phyloP scores from a whole-genome alignment of 1,284 basidiomycete genomes.

The Stygiomarasmius scandens region DNA sequence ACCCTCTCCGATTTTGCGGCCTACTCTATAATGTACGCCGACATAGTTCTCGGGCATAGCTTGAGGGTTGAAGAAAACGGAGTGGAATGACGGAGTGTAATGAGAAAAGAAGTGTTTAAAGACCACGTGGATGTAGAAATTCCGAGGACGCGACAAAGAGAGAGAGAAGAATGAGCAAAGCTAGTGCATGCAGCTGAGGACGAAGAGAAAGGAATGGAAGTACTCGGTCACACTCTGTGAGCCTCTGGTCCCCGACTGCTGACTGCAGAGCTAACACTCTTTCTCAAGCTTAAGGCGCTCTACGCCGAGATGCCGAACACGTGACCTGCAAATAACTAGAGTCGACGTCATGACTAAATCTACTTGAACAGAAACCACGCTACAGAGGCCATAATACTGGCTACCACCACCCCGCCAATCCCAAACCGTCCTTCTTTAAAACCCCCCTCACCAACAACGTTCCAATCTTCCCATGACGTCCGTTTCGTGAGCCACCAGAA shows the following conservation, averaged over 20 bases:
- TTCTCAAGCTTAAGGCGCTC: too few relatives aligned
- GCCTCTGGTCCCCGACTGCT: too few relatives aligned
- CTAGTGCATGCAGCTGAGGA: too few relatives aligned
- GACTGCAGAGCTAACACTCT: too few relatives aligned
- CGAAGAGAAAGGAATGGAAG: too few relatives aligned
- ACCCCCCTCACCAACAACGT: conserved; percentile 37
- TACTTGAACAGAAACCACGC: conserved; percentile 11
- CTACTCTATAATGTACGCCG: conserved; percentile 84
- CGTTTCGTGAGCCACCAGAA: conserved; percentile 52
- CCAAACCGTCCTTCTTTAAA: conserved; percentile 13
- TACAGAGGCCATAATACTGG: conserved; percentile 5
- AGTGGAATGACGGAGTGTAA: conserved; percentile 45
- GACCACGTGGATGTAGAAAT: too few relatives aligned
- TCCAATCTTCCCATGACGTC: conserved; percentile 43
- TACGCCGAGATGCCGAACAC: too few relatives aligned
- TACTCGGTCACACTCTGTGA: too few relatives aligned
- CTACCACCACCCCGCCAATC: background rate
- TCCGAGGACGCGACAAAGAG: conserved; percentile 19
- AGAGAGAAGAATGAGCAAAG: conserved; percentile 16
- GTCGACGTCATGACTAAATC: conserved; percentile 3
- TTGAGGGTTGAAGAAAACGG: conserved; percentile 47
- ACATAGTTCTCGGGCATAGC: conserved; percentile 53
- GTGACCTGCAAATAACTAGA: too few relatives aligned
- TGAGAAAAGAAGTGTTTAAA: conserved; percentile 19
- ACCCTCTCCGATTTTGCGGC: conserved; percentile 84